Base-by-base conservation (phyloP, 306 rosid species). In the Cyclanthera cordifolia region DNA sequence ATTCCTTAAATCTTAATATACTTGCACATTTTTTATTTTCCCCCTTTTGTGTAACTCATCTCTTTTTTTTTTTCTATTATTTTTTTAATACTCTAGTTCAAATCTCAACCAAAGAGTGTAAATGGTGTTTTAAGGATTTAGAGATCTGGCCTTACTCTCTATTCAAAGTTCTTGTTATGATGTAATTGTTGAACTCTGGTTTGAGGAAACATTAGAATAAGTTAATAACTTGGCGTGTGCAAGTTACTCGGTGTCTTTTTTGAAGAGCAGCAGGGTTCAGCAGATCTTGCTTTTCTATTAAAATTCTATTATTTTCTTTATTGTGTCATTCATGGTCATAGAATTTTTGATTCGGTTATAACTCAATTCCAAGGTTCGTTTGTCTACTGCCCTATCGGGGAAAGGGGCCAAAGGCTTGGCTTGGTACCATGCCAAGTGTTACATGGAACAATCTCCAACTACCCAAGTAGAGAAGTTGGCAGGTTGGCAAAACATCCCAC, bases 391-490 rank as follows among this genome's bases (percentile, higher is more conserved):
- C 73, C 90, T 89, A 59, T 86, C 86, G 27, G 95, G 88, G 76
- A 81, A 84, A 75, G 95, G 95, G 77, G 70, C 99, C 67, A 93
- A 70, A 79, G 73, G 94, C 37, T 76, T 89, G 84, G 76, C 83
- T 69, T 93, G 99, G 99, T 84, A 90, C 81, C 99, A 93, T 81
- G 95, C 90, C 68, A 93, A 82, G 53, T 93, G 99, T 77, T 83
- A 83, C 75, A 6, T 93, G 80, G 94, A 84, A 72, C 66, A 54
- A 39, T 90, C 85, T 20, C 95, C 94, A 51, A 80, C 91, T 68
- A 76, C 83, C 43, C 70, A 85, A 71, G 77, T 89, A 20, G 88
- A 85, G 75, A 90, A 86, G 86, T 74, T 93, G 73, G 46, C 91
- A 61, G 96, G 99, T 73, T 93, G 96, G 99, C 77, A 77, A 65